Evolutionary conservation across 2,329 filamentous ascomycete species (phyloP), one percentile per base, ranked within the genome.

Genomic region (Hymenoscyphus repandus): DNA sequence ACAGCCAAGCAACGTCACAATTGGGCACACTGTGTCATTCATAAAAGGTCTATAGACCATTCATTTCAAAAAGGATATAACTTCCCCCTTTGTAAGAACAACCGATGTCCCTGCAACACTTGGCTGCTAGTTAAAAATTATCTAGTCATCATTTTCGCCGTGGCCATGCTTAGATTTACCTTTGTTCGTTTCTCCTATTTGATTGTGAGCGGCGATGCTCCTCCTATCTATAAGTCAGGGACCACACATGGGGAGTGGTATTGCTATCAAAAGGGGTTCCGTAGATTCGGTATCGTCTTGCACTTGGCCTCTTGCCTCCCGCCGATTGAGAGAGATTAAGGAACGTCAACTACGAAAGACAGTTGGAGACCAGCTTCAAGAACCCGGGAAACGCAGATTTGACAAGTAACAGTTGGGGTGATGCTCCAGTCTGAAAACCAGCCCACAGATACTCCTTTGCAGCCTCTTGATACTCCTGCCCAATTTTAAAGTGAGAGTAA

Each of bases 41-140:
- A n/a, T n/a, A 38, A 12, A 57, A 51, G 20, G 33, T 86, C 74
- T 62, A 88, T 77, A 63, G 82, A 82, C 7, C 83, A 79, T 54
- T 88, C 79, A 72, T 51, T 78, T 70, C 44, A 75, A 66, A 43
- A 85, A 65, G 48, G 83, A 80, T 55, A 80, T 73, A 30, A 77
- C 68, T 58, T 80, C 80, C 37, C 83, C 74, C 53, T 78, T 70
- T 62, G 59, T 61, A 47, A 48, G 54, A 52, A 15, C 17, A 9
- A n/a, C n/a, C n/a, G 5, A 37, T 18, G 12, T 10, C 7, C 20
- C 3, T 34, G 10, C 6, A 32, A 20, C 15, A 33, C 17, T 31
- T 42, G 17, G 15, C 34, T 18, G 11, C 38, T 48, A 34, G 34
- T 34, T 3, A 12, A 5, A n/a, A n/a, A n/a, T n/a, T n/a, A 27